Evolutionary conservation across 208 protist genomes (phyloP).

Genomic region (Histomonas meleagridis): DNA sequence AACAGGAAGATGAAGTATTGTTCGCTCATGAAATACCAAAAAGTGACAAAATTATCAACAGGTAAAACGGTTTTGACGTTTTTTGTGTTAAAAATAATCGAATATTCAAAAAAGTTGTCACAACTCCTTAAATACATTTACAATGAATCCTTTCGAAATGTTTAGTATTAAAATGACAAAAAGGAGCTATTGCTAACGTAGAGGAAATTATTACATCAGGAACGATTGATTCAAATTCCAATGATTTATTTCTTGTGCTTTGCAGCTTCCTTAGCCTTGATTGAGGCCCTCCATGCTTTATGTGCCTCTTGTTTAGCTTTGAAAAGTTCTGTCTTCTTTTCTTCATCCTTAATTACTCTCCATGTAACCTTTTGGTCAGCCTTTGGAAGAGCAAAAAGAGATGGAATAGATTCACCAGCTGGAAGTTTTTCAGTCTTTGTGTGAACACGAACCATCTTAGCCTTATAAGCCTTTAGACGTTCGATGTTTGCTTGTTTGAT

Average conservation of each 20-base stretch:
- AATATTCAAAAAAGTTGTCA: too few relatives aligned
- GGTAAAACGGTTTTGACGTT: too few relatives aligned
- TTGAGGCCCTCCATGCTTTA: background rate
- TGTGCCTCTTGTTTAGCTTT: background rate
- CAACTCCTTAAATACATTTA: too few relatives aligned
- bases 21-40: too few relatives aligned
- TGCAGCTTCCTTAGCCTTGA: background rate
- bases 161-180: too few relatives aligned
- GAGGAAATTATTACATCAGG: too few relatives aligned
- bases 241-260: background rate
- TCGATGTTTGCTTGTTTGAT: background rate
- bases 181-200: too few relatives aligned
- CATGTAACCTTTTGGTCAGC: background rate
- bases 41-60: too few relatives aligned
- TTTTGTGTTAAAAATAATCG: too few relatives aligned
- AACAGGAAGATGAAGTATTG: too few relatives aligned
- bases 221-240: too few relatives aligned
- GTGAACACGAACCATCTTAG: background rate
- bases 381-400: background rate
- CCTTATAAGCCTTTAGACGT: background rate
- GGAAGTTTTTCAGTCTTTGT: background rate
- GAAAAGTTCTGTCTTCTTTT: background rate
- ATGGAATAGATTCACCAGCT: background rate
- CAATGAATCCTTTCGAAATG: too few relatives aligned
- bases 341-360: background rate